Evolutionary conservation across 2,329 filamentous ascomycete species (phyloP), one percentile per base, ranked within the genome.

Genomic region (Alternaria triticina): DNA sequence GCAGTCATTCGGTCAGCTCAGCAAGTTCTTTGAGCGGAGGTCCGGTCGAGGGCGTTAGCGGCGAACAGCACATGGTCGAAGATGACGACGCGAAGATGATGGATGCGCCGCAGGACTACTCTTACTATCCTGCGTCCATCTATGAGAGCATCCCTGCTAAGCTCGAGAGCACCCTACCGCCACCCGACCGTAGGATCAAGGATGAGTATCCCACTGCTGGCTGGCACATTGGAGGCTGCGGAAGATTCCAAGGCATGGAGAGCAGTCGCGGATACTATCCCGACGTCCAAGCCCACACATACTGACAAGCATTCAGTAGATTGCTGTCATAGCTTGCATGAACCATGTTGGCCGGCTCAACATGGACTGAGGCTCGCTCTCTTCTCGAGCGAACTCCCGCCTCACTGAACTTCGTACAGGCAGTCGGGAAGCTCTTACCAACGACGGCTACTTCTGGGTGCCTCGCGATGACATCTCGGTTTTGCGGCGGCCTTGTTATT

Each of bases 241-340:
- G 81, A 25, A 76, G 82, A 8, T 84, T 81, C 64, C 81, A 83
- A 66, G 83, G 83, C 58, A 79, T 83, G 66, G 82, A 83, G 49
- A 79, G 77, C 13, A 84, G 82, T 65, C 81, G 82, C 22, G 83
- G 83, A 27, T 83, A 81, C 66, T 84, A 82, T 61, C 82, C 82
- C 13, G 81, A 83, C 52, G 72, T 84, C 23, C 77, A 79, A 49
- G 72, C 81, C 25, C 78, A 79, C 57, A 73, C 80, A 50, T 82
- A 79, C 63, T 82, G 71, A 79, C 44, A 45, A n/a, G 10, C 33
- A 12, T n/a, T 6, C n/a, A 51, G 15, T 13, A n/a, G 9, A 10
- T 54, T 52, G 27, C 56, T 28, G 15, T 57, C 58, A 64, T 62
- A 66, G 61, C 62, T 65, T 22, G 17, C 62, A 65, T 60, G 59